Percentiles rank a stretch among this genome's conserved stretches.
Evolutionary conservation across 148 eudicot genomes (phyloP).

Genomic region (Rhododendron vialii): DNA sequence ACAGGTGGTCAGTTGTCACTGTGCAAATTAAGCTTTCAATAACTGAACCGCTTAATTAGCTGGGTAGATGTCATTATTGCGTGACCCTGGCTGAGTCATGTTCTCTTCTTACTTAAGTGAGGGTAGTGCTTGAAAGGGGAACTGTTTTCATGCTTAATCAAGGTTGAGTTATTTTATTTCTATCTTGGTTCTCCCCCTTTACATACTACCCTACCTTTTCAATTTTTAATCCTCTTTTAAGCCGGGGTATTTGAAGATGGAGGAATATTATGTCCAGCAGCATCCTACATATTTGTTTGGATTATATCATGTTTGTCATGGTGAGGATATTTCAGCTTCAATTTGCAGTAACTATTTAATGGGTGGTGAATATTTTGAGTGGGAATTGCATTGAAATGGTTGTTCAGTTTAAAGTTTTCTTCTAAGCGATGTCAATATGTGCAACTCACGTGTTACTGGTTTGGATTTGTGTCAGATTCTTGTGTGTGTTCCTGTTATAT

Average conservation of each 20-base stretch:
- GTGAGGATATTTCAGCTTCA: background rate
- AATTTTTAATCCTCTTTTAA: background rate
- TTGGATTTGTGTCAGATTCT: background rate
- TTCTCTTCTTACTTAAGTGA: background rate
- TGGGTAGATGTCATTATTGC: background rate
- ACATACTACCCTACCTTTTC: background rate
- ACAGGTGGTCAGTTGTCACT: conserved; percentile 40
- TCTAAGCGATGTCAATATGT: background rate
- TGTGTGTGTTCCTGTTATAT: background rate
- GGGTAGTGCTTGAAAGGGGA: background rate
- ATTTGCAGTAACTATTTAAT: background rate
- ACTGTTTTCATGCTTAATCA: background rate
- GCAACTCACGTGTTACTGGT: background rate
- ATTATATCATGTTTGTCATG: background rate
- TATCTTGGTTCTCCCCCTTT: background rate
- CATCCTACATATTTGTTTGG: background rate
- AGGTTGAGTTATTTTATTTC: background rate
- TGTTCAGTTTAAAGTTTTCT: background rate
- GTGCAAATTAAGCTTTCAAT: background rate
- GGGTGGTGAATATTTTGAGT: background rate
- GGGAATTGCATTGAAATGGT: background rate
- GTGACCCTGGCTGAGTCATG: background rate
- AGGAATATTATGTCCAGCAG: background rate
- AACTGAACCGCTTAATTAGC: background rate
- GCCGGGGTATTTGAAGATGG: background rate